Conservation (phyloP, 352 stramenopile species). For the Globisporangium acanthophoron region DNA sequence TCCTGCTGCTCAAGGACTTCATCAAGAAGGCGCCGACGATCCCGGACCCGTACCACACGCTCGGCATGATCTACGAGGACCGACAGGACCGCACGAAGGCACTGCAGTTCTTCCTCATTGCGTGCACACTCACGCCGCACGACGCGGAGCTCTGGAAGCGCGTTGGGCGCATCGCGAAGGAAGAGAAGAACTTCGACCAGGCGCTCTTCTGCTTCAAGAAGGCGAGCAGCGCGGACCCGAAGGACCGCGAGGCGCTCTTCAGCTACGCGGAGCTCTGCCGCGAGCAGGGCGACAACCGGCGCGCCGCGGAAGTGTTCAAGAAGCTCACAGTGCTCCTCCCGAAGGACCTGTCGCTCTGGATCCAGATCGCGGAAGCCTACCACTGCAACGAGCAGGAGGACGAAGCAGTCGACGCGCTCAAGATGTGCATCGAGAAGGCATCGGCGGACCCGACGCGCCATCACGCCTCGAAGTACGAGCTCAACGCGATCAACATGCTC, state of each 20-base stretch:
- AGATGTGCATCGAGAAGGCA: slow-evolving; percentile 81
- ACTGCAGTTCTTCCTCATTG: slow-evolving; percentile 84
- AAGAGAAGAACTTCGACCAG: slow-evolving; percentile 84
- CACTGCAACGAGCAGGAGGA: slow-evolving; percentile 86
- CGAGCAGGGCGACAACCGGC: slow-evolving; percentile 71
- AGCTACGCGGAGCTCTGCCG: slow-evolving; percentile 78
- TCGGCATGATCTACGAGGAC: slow-evolving; percentile 88
- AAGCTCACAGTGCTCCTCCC: slow-evolving; percentile 69
- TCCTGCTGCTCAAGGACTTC: slow-evolving; percentile 80
- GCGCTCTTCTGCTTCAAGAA: slow-evolving; percentile 86
- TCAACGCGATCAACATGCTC: slow-evolving; percentile 88
- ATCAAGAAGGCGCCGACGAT: slow-evolving; percentile 88
- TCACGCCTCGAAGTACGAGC: slow-evolving; percentile 71
- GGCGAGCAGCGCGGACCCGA: slow-evolving; percentile 69
- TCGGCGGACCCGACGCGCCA: slow-evolving; percentile 56
- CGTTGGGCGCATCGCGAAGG: slow-evolving; percentile 78
- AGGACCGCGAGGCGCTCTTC: slow-evolving; percentile 77
- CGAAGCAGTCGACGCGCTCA: slow-evolving; percentile 76
- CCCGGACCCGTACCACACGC: slow-evolving; percentile 80
- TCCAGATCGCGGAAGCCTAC: slow-evolving; percentile 83
- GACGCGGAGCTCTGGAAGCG: slow-evolving; percentile 84
- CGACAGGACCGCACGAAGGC: slow-evolving; percentile 74
- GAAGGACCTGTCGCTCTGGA: slow-evolving; percentile 78
- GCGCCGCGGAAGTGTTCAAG: slow-evolving; percentile 76
- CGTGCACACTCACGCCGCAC: slow-evolving; percentile 73